phyloP scores from a whole-genome alignment of 192 early-diverging fungal genomes.

The Rhizoclosmatium sp. region DNA sequence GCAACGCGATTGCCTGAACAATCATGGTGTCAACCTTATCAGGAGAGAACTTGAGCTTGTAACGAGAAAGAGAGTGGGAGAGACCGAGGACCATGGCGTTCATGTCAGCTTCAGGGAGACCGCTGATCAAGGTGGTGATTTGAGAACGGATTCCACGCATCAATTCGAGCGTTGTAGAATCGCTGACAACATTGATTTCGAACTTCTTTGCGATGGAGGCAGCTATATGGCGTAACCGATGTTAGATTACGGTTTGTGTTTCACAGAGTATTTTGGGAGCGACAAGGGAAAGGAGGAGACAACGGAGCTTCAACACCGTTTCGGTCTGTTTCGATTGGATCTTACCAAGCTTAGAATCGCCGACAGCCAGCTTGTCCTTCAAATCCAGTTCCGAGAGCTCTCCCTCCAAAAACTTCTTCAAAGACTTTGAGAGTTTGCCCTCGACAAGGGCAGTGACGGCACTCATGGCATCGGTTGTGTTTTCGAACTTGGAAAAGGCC shows the following conservation, averaged over 20 bases:
- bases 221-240: background rate
- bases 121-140: constrained; percentile 88
- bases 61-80: constrained; percentile 97
- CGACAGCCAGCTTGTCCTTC: constrained; percentile 91
- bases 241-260: background rate
- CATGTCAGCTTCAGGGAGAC: constrained; percentile 87
- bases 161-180: constrained; percentile 87
- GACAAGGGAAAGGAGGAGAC: background rate
- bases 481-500: constrained; percentile 97
- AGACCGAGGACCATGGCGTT: constrained; percentile 97
- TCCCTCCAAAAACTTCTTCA: constrained; percentile 90
- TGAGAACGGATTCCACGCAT: constrained; percentile 97
- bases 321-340: background rate
- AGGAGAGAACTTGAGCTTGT: constrained; percentile 99
- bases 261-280: background rate
- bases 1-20: constrained; percentile 95
- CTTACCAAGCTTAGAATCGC: constrained; percentile 92
- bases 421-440: constrained; percentile 93
- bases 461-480: constrained; percentile 95
- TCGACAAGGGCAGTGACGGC: constrained; percentile 96
- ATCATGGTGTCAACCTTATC: constrained; percentile 99
- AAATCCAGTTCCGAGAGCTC: constrained; percentile 87
- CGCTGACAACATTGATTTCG: constrained; percentile 80
- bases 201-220: constrained; percentile 85
- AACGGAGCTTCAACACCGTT: background rate